phyloP scores from a whole-genome alignment of 176 grass and related monocot genomes.

The Puccinellia tenuiflora region DNA sequence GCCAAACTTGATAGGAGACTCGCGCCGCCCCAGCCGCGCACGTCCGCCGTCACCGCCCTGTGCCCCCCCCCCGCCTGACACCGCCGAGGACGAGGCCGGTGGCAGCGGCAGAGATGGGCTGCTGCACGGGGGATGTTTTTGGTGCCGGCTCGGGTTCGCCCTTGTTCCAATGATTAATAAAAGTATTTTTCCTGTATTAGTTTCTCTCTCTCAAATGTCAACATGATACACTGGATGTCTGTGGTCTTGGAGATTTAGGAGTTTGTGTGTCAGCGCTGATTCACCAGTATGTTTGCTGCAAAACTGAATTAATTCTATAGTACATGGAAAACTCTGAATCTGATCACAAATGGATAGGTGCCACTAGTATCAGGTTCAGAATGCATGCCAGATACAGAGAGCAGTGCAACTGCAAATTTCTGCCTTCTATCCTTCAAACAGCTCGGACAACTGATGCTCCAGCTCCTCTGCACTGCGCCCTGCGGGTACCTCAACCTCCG shows the following conservation, averaged over 20 bases:
- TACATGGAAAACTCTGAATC: neutral
- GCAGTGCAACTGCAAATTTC: neutral
- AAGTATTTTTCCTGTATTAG: neutral
- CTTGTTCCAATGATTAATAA: neutral
- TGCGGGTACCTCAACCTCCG: neutral
- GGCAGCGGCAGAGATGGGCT: no score
- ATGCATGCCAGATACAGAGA: no score
- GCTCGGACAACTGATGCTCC: slow-evolving; percentile 11
- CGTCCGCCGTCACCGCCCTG: no score
- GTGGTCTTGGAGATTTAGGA: neutral
- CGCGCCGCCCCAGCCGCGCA: no score
- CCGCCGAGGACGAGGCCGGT: no score
- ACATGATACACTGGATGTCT: neutral
- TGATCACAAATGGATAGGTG: neutral
- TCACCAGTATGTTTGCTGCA: neutral
- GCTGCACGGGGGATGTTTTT: no score
- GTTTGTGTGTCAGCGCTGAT: neutral
- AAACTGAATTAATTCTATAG: neutral
- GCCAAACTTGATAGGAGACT: no score
- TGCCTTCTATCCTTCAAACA: slow-evolving; percentile 31
- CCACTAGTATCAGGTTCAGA: neutral
- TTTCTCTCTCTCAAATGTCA: neutral
- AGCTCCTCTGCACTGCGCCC: slow-evolving; percentile 15
- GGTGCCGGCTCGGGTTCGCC: no score
- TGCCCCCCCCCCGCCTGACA: no score